Evolutionary conservation across 1,284 basidiomycete species (phyloP), one percentile per base, ranked within the genome.

Genomic region (Filobasidium uniguttulatum): DNA sequence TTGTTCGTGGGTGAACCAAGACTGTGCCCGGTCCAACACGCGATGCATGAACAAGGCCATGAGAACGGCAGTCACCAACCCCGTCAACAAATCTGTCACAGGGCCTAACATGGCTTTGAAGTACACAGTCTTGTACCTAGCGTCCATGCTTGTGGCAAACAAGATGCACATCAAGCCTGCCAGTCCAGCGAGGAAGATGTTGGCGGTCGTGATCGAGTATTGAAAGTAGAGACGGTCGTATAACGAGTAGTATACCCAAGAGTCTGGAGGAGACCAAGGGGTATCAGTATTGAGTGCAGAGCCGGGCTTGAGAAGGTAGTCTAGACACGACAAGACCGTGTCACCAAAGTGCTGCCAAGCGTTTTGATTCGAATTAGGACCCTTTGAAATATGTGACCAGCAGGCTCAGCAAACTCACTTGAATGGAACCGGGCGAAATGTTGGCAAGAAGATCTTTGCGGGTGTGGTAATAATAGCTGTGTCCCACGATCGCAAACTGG

Each of bases 401-500:
- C 9, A 5, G 23, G 23, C n/a, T n/a, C 8, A 26, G 9, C 19
- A 20, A 12, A 29, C 23, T 15, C 55, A 78, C 77, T 63, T 82
- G 80, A 3, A 82, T 80, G 5, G 84, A 83, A 23, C 88, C 87
- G 3, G 78, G 71, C 64, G 88, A 73, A 44, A 93, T 83, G 60
- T 89, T 80, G 57, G 82, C 80, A 5, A 87, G 83, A 2, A 82
- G 61, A 66, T 93, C 88, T 71, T 83, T 83, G 49, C 83, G 80
- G 68, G 87, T 93, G 66, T 93, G 88, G 65, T 93, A 94, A 52
- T 90, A 73, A 65, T 97, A 98, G 56, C 62, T 57, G 66, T 94
- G 88, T 19, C 88, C 87, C 10, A 96, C 82, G 30, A 97, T 73
- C 0, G 93, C 93, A 78, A 96, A 90, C 81, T 94, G n/a, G n/a